Percentiles rank a stretch among this genome's conserved stretches.
Evolutionary conservation across 2,329 filamentous ascomycete genomes (phyloP).

Genomic region (Kalmusia sp.): DNA sequence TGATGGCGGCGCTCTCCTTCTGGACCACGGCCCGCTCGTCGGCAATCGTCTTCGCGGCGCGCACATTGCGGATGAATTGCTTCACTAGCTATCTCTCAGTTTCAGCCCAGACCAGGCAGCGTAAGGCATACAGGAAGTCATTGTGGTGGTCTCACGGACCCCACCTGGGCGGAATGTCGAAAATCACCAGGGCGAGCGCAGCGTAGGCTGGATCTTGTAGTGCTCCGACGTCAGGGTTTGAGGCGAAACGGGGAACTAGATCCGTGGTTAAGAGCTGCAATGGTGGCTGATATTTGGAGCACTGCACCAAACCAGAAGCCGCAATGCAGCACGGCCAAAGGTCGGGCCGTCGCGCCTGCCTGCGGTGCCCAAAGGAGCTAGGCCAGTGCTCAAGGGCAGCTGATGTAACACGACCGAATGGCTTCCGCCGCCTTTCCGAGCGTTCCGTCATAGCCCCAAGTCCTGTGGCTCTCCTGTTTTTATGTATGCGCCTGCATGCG

Average conservation of each 20-base stretch:
- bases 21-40: conserved; percentile 98
- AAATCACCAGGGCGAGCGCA: conserved; percentile 18
- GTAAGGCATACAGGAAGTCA: conserved; percentile 63
- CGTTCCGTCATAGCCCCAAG: conserved; percentile 12
- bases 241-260: not conserved
- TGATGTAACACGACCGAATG: not conserved
- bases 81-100: conserved; percentile 72
- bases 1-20: conserved; percentile 97
- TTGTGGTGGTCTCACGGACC: conserved; percentile 59
- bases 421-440: conserved; percentile 10
- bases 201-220: conserved; percentile 5
- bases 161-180: conserved; percentile 47
- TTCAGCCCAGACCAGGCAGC: conserved; percentile 29
- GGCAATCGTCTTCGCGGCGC: conserved; percentile 97
- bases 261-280: not conserved
- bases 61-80: conserved; percentile 99
- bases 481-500: not conserved
- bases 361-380: not conserved
- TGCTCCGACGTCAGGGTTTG: not conserved
- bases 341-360: conserved; percentile 2
- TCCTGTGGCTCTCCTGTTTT: not conserved
- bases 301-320: conserved; percentile 1
- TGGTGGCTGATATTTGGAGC: conserved; percentile 13
- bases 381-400: not conserved
- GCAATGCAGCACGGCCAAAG: conserved; percentile 8